Base-by-base conservation (phyloP, 495 filamentous ascomycete genomes). In the Neohortaea acidophila region DNA sequence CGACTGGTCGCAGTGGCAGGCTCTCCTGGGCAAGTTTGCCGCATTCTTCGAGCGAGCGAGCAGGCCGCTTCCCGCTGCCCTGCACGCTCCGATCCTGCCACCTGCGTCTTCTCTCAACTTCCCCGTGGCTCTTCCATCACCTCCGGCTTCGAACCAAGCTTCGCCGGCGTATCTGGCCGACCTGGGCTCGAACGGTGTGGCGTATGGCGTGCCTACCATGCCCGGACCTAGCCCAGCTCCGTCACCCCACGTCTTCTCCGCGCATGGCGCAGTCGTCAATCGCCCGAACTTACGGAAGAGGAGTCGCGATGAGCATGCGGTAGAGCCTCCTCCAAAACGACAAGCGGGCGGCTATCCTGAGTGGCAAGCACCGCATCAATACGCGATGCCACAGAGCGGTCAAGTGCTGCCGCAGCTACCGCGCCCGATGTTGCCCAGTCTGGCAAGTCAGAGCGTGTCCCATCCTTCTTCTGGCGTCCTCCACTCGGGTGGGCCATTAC, bases 1-100 rank as follows among this genome's bases (percentile, higher is more conserved):
- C 21, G 69, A 93, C 54, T 99, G 91, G 91, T 60, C 70, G 21
- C 66, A 73, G 24, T 96, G 91, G 91, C 76, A 94, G 50, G 61
- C 67, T 36, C 82, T 79, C 51, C 61, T 96, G 33, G 65, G 75
- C 14, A 75, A 73, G 25, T 93, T 94, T 52, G 75, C 69, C 41
- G 71, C 75, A 18, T 96, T 79, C 59, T 81, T 82, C 62, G 77
- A 86, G 49, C 65, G 65, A 27, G 78, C 77, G 3, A 67, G 64
- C 17, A 38, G 33, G 33, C 45, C 45, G 8, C 49, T 33, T 10
- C 36, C 36, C 4, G 38, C 29, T 11, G 14, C 24, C 13, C 63
- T 55, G 21, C 48, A 39, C 4, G 65, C 69, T 1, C 64, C 67
- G 7, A 21, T 65, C 12, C 54, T 62, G 19, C 68, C 67, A n/a